phyloP scores from a whole-genome alignment of 2,329 filamentous ascomycete genomes.

The Seiridium unicorne region DNA sequence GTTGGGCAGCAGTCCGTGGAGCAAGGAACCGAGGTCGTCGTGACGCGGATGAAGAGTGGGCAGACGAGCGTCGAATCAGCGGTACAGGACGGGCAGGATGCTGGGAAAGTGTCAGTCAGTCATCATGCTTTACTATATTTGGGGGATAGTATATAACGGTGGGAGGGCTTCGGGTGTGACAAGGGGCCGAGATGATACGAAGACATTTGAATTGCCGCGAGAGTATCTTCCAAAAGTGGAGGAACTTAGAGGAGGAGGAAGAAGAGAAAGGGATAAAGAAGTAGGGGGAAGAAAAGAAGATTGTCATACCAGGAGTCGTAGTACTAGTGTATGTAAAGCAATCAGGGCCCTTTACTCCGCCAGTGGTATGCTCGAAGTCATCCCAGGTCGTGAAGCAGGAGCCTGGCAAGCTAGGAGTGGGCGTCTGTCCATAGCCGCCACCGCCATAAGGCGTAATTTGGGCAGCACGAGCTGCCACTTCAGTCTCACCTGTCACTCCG shows the following conservation, averaged over 20 bases:
- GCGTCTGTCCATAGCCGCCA: neutral
- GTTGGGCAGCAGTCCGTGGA: neutral
- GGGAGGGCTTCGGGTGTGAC: too few species aligned
- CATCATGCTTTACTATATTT: too few species aligned
- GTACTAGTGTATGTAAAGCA: neutral
- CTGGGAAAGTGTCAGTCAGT: neutral
- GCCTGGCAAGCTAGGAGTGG: neutral
- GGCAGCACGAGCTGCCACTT: neutral
- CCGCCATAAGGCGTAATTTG: neutral
- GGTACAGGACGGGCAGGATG: neutral
- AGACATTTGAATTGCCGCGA: too few species aligned
- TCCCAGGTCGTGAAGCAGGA: neutral
- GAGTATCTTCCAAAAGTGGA: too few species aligned
- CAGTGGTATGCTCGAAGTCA: neutral
- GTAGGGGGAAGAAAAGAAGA: neutral
- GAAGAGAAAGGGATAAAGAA: neutral
- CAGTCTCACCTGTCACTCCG: neutral
- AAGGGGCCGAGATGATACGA: too few species aligned
- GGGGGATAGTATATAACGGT: too few species aligned
- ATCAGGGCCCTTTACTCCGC: neutral
- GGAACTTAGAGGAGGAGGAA: too few species aligned
- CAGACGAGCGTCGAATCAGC: neutral
- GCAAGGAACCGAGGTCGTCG: neutral
- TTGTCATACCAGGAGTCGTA: neutral
- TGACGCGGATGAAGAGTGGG: neutral